Base-by-base conservation (phyloP, 2,329 filamentous ascomycete genomes). In the Calonectria crousiana region DNA sequence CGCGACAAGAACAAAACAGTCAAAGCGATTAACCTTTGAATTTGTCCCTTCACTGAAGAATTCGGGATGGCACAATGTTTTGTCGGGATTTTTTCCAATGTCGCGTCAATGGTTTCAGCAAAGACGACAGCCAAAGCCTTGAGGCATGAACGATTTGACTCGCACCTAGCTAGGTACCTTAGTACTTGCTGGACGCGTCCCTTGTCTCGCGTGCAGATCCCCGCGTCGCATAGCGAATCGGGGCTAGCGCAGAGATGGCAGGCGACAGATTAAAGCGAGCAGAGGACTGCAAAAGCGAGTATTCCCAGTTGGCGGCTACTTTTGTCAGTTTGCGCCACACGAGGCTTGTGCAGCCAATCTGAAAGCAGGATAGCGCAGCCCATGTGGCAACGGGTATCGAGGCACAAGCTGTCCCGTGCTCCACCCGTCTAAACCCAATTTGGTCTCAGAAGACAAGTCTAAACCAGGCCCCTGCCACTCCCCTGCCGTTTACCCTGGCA, bases 401-500 rank as follows among this genome's bases (percentile, higher is more conserved):
- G 78, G 77, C 75, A 67, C 75, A 72, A 78, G 78, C 77, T 77
- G 71, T 53, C n/a, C 28, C 34, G 14, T 32, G 51, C 56, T 28
- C 56, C n/a, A 41, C 47, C 23, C 26, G 3, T 67, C 56, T 70
- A 60, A 66, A 56, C 75, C 67, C 75, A 75, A 67, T 78, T 34
- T 73, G 34, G 49, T 36, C 23, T 62, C 52, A 36, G 38, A 41
- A 36, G 62, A 68, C 67, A 69, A 30, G 68, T 44, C 52, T n/a
- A 36, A 32, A 28, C 36, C 58, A 62, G n/a, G 58, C 14, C 60
- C 41, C 52, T 73, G 58, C 74, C 67, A 70, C 74, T 56, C 74
- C 78, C 78, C 74, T 70, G 76, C 72, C 73, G 73, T 79, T 84
- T 77, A 81, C 82, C 83, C 83, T 80, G 79, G 81, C 83, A 84